Evolutionary conservation across 208 protist genomes (phyloP).

Genomic region (Leishmania turanica): DNA sequence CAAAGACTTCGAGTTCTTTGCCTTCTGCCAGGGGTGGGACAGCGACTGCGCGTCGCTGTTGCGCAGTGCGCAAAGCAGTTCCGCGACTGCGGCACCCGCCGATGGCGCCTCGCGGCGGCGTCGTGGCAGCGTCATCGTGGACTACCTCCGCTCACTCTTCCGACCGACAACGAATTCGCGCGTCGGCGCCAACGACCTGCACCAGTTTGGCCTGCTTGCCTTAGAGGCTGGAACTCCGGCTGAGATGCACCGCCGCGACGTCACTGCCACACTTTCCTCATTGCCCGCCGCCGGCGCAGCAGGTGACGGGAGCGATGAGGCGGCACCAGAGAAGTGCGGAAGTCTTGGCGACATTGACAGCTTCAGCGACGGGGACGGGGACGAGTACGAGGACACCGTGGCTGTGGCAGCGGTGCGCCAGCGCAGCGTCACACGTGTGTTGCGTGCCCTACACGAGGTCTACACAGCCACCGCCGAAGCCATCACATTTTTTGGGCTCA

Average conservation of each 20-base stretch:
- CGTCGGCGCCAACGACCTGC: conserved; percentile 55
- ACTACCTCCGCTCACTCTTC: conserved; percentile 76
- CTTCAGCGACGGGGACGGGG: conserved; percentile 22
- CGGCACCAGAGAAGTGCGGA: background rate
- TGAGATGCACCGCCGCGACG: conserved; percentile 52
- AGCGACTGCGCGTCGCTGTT: conserved; percentile 48
- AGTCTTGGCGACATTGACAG: conserved; percentile 24
- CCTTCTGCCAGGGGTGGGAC: conserved; percentile 70
- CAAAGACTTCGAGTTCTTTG: conserved; percentile 78
- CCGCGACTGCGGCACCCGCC: conserved; percentile 12
- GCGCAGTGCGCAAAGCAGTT: conserved; percentile 12
- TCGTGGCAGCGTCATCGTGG: conserved; percentile 51
- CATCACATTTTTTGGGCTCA: conserved; percentile 57
- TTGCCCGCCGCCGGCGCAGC: background rate
- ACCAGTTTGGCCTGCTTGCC: conserved; percentile 64
- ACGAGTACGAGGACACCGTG: conserved; percentile 18
- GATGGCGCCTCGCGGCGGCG: conserved; percentile 24
- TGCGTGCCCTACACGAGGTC: conserved; percentile 50
- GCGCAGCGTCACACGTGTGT: conserved; percentile 53
- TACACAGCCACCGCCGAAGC: conserved; percentile 63
- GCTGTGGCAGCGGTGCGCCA: conserved; percentile 41
- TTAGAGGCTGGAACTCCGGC: conserved; percentile 48
- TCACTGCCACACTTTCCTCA: conserved; percentile 11
- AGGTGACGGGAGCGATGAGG: background rate
- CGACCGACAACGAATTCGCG: conserved; percentile 59